A percentile compares a stretch with the other conserved stretches of the same genome.
These are phyloP conservation scores for Lagenidium giganteum DNA, from an alignment of 352 stramenopile species.

Conservation along the genomic window DNA sequence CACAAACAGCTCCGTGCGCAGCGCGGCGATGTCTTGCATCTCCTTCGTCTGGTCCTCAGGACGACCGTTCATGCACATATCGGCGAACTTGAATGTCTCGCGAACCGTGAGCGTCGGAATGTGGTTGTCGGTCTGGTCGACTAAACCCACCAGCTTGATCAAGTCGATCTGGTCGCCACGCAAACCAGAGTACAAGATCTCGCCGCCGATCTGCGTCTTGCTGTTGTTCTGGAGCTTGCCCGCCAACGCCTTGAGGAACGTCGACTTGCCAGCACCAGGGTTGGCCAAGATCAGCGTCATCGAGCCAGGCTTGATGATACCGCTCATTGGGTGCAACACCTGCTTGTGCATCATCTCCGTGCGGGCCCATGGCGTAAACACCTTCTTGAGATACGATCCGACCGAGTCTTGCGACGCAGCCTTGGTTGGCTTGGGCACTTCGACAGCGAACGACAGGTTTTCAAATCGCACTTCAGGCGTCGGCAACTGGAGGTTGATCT, in stretches of 20 bases:
- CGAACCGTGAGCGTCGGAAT: conserved; percentile 89
- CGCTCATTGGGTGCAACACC: conserved; percentile 59
- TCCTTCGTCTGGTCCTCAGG: conserved; percentile 63
- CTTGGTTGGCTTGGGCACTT: conserved; percentile 33
- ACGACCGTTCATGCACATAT: conserved; percentile 79
- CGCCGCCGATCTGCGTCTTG: conserved; percentile 42
- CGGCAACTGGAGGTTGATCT: conserved; percentile 57
- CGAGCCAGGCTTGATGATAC: conserved; percentile 34
- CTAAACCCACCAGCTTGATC: conserved; percentile 56
- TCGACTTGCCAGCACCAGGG: conserved; percentile 70
- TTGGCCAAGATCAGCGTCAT: conserved; percentile 67
- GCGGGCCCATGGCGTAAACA: conserved; percentile 52
- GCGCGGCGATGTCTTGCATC: conserved; percentile 57
- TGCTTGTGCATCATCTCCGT: conserved; percentile 28
- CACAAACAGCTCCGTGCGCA: conserved; percentile 72
- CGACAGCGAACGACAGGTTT: conserved; percentile 63
- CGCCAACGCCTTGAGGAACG: conserved; percentile 68
- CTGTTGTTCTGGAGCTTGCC: conserved; percentile 47
- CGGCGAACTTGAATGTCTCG: conserved; percentile 94
- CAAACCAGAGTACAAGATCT: conserved; percentile 60
- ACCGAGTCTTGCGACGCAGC: conserved; percentile 44
- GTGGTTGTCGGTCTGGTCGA: conserved; percentile 84
- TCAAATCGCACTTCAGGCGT: conserved; percentile 73
- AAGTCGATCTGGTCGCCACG: conserved; percentile 48
- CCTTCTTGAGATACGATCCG: conserved; percentile 35